Conservation (phyloP, 169 alveolate genomes). For the Cryptosporidium andersoni region DNA sequence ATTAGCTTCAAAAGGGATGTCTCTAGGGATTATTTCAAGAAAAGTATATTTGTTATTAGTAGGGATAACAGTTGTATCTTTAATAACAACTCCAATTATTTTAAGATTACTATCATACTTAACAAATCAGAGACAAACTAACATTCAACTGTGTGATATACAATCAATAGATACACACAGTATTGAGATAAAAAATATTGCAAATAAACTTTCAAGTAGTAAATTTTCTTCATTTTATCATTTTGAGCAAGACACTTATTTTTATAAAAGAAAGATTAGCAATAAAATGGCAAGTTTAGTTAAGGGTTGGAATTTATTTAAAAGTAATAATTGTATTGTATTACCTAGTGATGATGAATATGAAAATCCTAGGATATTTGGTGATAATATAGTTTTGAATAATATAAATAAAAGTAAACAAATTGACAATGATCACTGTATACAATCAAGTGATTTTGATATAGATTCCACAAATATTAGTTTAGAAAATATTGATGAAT, state of each 20-base stretch:
- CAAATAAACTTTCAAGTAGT: not conserved
- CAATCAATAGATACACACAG: not conserved
- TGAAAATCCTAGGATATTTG: slow-evolving; percentile 25
- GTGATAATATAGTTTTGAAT: not conserved
- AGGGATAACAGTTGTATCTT: slow-evolving; percentile 57
- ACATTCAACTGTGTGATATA: slow-evolving; percentile 4
- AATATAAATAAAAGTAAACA: not conserved
- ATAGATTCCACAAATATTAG: slow-evolving; percentile 46
- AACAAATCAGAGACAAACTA: not conserved
- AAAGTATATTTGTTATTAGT: slow-evolving; percentile 53
- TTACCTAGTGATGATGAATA: not conserved
- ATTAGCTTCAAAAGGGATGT: slow-evolving; percentile 57
- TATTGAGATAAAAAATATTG: slow-evolving; percentile 1
- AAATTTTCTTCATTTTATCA: not conserved
- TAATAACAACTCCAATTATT: slow-evolving; percentile 45
- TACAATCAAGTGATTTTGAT: slow-evolving; percentile 29
- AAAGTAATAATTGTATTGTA: not conserved
- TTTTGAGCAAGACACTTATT: not conserved
- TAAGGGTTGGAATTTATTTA: slow-evolving; percentile 1
- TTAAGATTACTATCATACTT: slow-evolving; percentile 12
- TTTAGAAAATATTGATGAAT: slow-evolving; percentile 66
- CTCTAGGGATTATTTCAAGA: slow-evolving; percentile 52
- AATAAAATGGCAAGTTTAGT: slow-evolving; percentile 10
- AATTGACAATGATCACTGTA: not conserved
- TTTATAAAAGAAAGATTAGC: not conserved